Percentiles rank a stretch among this genome's conserved stretches.
Conservation (phyloP, 306 rosid species). For the Calophaca sinica region DNA sequence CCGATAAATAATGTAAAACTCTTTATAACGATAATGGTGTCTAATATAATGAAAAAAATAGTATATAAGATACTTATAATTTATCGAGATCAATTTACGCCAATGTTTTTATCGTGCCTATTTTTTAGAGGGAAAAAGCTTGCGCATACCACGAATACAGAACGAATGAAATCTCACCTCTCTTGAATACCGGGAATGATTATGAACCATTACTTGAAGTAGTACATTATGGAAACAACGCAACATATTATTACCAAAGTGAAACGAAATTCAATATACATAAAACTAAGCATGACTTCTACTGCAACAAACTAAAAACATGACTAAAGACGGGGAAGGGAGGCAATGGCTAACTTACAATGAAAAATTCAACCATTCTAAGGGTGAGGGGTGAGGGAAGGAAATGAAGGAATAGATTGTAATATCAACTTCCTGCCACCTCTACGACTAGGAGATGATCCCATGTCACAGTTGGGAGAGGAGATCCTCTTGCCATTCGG, state of each 20-base stretch:
- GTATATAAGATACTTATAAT: background rate
- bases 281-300: slow-evolving; percentile 46
- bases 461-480: slow-evolving; percentile 71
- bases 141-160: no score
- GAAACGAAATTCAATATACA: slow-evolving; percentile 49
- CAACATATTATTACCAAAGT: slow-evolving; percentile 58
- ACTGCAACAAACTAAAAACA: slow-evolving; percentile 37
- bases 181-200: slow-evolving; percentile 28
- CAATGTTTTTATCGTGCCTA: no score
- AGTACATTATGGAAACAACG: slow-evolving; percentile 49
- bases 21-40: background rate
- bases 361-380: slow-evolving; percentile 35
- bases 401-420: slow-evolving; percentile 90
- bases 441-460: slow-evolving; percentile 72
- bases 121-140: no score
- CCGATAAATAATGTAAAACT: background rate
- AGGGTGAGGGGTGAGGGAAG: slow-evolving; percentile 75
- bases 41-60: background rate
- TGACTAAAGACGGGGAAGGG: background rate
- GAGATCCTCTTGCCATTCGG: slow-evolving; percentile 89
- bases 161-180: no score
- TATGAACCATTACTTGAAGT: slow-evolving; percentile 44
- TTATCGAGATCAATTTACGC: background rate
- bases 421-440: slow-evolving; percentile 83
- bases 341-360: slow-evolving; percentile 28